Conservation (phyloP, 805 yeast genomes). For the Aciculoconidium aculeatum region DNA sequence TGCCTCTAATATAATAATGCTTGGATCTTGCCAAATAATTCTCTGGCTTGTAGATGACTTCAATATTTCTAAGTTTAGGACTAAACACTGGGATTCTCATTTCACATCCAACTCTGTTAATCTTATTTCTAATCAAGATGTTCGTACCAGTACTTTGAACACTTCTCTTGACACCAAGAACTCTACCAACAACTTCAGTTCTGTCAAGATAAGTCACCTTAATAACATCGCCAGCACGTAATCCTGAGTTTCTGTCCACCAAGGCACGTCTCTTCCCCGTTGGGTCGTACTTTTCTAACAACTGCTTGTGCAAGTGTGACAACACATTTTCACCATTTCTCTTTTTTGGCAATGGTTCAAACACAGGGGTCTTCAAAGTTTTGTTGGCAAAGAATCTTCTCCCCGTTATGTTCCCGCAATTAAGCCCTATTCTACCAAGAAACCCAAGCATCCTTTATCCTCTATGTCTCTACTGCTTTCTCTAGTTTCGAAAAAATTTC, state of each 20-base stretch:
- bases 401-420: no score
- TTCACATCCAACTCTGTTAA: constrained; percentile 82
- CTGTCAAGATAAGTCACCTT: constrained; percentile 66
- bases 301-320: constrained; percentile 43
- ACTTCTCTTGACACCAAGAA: constrained; percentile 66
- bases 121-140: constrained; percentile 75
- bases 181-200: constrained; percentile 70
- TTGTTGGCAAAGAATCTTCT: no score
- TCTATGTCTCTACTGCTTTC: no score
- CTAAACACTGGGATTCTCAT: constrained; percentile 73
- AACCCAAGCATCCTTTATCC: constrained; percentile 1
- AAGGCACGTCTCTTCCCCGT: constrained; percentile 59
- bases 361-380: constrained; percentile 37
- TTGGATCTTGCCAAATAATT: constrained; percentile 72
- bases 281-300: constrained; percentile 61
- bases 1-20: constrained; percentile 84
- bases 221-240: constrained; percentile 79
- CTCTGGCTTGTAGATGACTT: constrained; percentile 67
- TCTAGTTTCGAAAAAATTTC: no score
- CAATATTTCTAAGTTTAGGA: constrained; percentile 73
- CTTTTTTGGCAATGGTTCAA: constrained; percentile 44
- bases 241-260: constrained; percentile 41
- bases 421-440: background rate
- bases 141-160: constrained; percentile 62
- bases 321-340: constrained; percentile 43